Conservation (phyloP, 306 rosid species). For the Cucumis sativus region Cucumber_9930_V3 NC_026655.2:5312001-5312500, state of each 20-base stretch:
- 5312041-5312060: background rate
- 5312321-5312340: background rate
- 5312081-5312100: background rate
- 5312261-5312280: background rate
- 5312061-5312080: background rate
- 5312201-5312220: background rate
- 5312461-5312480: no score
- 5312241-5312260: background rate
- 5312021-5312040: background rate
- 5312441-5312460: no score
- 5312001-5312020: background rate
- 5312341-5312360: background rate
- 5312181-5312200: background rate
- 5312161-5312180: background rate
- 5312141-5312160: background rate
- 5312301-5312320: background rate
- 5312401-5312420: background rate
- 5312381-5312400: background rate
- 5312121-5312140: background rate
- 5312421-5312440: background rate
- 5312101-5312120: background rate
- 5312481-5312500: no score
- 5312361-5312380: background rate
- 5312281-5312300: no score
- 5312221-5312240: background rate